Base-by-base conservation (phyloP, 2,329 filamentous ascomycete genomes). In the Aschersonia sp. region DNA sequence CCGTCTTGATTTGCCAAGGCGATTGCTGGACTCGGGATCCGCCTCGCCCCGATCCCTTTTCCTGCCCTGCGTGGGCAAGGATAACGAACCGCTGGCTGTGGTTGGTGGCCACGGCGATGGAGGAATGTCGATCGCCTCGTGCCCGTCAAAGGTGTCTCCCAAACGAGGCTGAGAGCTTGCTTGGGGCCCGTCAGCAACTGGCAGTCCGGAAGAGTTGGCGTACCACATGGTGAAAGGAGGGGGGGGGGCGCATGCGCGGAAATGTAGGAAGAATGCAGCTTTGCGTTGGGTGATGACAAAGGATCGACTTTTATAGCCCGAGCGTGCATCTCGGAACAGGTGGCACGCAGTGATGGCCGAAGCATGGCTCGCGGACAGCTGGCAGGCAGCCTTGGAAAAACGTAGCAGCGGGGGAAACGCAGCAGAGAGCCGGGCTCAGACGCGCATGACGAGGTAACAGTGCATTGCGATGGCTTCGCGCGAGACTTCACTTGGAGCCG, bases 1-100 rank as follows among this genome's bases (percentile, higher is more conserved):
- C 7, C 65, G 59, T 33, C 60, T 61, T 29, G 63, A 62, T 52
- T 70, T 69, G 48, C 46, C 50, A 10, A 51, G 52, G 5, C 45
- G 51, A 6, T 46, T 43, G 22, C 47, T 47, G 6, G 31, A 43
- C 39, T 52, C 52, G 4, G 56, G 46, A 29, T 50, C 52, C 22
- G 54, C 47, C 4, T 55, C 54, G 32, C 53, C 51, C 33, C 52
- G 50, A 12, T 56, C 51, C 32, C 63, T 58, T 49, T 66, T 66
- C 14, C 60, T 56, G 46, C 47, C n/a, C 14, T 9, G 42, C 7
- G 6, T 58, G 4, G 58, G 59, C 30, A 61, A 44, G 11, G 58
- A 52, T 39, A 49, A 50, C 0, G 52, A 46, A 35, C 54, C 40
- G 9, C 8, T 54, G n/a, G 31, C 46, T 14, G 14, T 14, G 22